Evolutionary conservation across 768 basidiomycete genomes (phyloP).

Genomic region (Psilocybe sp.): DNA sequence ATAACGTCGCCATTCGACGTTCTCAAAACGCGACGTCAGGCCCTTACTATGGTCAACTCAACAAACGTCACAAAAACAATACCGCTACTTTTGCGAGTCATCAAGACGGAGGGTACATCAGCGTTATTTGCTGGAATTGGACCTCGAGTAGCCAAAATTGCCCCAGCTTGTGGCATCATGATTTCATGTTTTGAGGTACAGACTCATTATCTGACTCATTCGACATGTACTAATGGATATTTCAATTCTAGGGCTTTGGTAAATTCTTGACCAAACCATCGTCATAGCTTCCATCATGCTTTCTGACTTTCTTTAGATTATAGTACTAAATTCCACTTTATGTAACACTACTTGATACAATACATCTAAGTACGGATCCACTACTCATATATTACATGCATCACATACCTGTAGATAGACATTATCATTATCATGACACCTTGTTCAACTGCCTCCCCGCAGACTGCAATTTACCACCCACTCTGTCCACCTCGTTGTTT

Average conservation of each 20-base stretch:
- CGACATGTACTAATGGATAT: neutral
- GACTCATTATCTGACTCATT: constrained; percentile 8
- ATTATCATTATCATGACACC: constrained; percentile 45
- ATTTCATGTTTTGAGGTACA: constrained; percentile 91
- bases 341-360: constrained; percentile 28
- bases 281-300: constrained; percentile 11
- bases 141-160: constrained; percentile 92
- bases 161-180: constrained; percentile 98
- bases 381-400: neutral
- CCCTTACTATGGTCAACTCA: constrained; percentile 65
- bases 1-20: constrained; percentile 96
- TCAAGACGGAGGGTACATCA: constrained; percentile 72
- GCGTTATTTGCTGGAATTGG: constrained; percentile 83
- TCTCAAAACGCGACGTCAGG: constrained; percentile 91
- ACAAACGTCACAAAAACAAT: constrained; percentile 48
- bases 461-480: constrained; percentile 72
- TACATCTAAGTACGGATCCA: constrained; percentile 10
- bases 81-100: constrained; percentile 63
- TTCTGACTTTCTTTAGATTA: constrained; percentile 14
- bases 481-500: constrained; percentile 69
- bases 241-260: constrained; percentile 51
- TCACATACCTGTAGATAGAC: neutral
- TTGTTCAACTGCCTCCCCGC: constrained; percentile 83
- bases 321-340: constrained; percentile 10
- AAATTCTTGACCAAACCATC: constrained; percentile 40